phyloP scores from a whole-genome alignment of 2,329 filamentous ascomycete species.

The Cephalotrichum gorgonifer region DNA sequence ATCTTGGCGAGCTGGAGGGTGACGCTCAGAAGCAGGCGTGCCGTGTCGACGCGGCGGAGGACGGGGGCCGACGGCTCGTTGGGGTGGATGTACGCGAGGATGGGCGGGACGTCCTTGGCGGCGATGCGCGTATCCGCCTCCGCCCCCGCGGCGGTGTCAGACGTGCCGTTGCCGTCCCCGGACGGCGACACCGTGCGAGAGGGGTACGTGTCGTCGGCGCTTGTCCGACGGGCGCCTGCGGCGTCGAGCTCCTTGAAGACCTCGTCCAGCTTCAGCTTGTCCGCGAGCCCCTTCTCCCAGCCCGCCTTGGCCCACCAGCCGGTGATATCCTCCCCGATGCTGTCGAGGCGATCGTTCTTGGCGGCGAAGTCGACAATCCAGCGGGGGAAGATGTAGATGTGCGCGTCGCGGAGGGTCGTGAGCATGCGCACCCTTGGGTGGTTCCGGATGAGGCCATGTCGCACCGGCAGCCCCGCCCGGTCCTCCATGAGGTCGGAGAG shows the following conservation, averaged over 20 bases:
- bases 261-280: constrained; percentile 52
- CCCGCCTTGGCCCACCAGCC: constrained; percentile 93
- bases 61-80: constrained; percentile 44
- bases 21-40: constrained; percentile 67
- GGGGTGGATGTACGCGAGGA: constrained; percentile 76
- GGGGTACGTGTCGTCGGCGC: constrained; percentile 2
- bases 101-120: constrained; percentile 47
- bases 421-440: constrained; percentile 72
- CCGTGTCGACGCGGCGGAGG: constrained; percentile 81
- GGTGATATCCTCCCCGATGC: constrained; percentile 80
- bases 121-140: constrained; percentile 1
- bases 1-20: constrained; percentile 83
- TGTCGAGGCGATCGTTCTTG: constrained; percentile 73
- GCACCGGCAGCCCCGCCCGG: constrained; percentile 60
- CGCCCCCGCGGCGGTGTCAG: not conserved
- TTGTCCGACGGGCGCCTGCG: not conserved
- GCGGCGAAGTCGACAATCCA: constrained; percentile 83
- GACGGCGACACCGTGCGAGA: constrained; percentile 6
- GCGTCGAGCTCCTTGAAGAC: constrained; percentile 7
- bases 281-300: constrained; percentile 74
- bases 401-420: constrained; percentile 77
- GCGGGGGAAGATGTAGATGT: constrained; percentile 87
- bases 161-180: not conserved
- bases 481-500: constrained; percentile 74
- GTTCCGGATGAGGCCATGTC: constrained; percentile 64